Percentiles rank a stretch among this genome's conserved stretches.
Evolutionary conservation across 306 rosid genomes (phyloP).

Genomic region (Quercus robur): DNA sequence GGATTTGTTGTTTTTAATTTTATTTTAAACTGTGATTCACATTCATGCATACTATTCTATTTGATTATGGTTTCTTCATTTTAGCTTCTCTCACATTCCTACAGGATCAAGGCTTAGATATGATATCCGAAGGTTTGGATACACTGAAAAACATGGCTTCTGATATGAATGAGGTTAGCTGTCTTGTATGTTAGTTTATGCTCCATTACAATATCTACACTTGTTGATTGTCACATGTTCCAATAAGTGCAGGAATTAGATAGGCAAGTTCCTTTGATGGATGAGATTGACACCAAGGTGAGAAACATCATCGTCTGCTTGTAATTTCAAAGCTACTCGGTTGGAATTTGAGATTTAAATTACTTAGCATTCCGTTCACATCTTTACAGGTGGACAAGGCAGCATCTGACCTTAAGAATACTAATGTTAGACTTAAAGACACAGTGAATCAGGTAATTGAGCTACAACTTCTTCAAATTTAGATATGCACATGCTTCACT

Average conservation of each 20-base stretch:
- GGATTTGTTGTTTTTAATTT: conserved; percentile 5
- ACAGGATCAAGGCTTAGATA: conserved; percentile 97
- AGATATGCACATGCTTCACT: not conserved
- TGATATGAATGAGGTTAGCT: conserved; percentile 93
- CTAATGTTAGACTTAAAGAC: conserved; percentile 89
- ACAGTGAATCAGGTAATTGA: conserved; percentile 84
- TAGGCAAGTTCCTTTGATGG: conserved; percentile 98
- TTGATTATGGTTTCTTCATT: conserved; percentile 1
- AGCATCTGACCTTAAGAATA: conserved; percentile 88
- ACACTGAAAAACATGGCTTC: conserved; percentile 94
- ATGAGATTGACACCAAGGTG: conserved; percentile 96
- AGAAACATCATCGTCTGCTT: conserved; percentile 17
- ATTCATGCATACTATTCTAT: not conserved
- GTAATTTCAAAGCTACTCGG: not conserved
- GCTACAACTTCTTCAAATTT: conserved; percentile 13
- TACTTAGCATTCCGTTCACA: conserved; percentile 10
- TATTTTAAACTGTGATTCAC: not conserved
- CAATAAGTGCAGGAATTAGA: conserved; percentile 70
- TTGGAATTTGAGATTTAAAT: conserved; percentile 15
- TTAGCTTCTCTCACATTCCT: conserved; percentile 17
- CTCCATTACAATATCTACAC: not conserved
- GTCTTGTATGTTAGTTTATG: conserved; percentile 13
- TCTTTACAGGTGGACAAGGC: conserved; percentile 84
- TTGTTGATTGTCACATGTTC: not conserved
- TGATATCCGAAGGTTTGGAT: conserved; percentile 92